Evolutionary conservation across 2,329 filamentous ascomycete genomes (phyloP), one percentile per base, ranked within the genome.

Genomic region (Parasarocladium wereldwijsianum): DNA sequence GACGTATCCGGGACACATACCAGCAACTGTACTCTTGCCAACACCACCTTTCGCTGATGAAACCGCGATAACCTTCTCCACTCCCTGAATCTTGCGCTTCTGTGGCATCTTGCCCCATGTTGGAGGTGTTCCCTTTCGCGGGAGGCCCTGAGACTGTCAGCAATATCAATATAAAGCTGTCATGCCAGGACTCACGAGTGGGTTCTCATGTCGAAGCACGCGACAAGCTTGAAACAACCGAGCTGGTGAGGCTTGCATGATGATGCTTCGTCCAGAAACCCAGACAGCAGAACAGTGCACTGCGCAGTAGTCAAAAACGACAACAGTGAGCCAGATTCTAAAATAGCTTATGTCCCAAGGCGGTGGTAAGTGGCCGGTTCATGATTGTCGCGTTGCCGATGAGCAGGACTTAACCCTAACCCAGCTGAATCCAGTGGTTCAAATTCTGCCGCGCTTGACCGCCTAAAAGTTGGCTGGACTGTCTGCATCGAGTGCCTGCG

Each of bases 1-100:
- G 20, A 26, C 3, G 4, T 7, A n/a, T 23, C 6, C 16, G 26
- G 8, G 21, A 21, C 20, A 51, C 55, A 31, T 45, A 82, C 82
- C 79, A 35, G 87, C 77, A 25, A 96, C 75, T 6, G 90, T 98
- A 42, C 84, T 93, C 51, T 98, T 98, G 2, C 90, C 90, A 1
- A 98, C 90, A n/a, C 90, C 90, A 3, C 90, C 90, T 49, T 98
- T 98, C 10, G 90, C 90, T 2, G 86, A 96, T 4, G 85, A 93
- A 10, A 98, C 83, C n/a, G 86, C 85, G 35, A 98, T 72, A n/a
- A 94, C 75, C 50, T 93, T 93, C 40, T 74, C 70, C 15, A 98
- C 87, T 49, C 86, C 75, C 16, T 70, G 68, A 41, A 98, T 93
- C 42, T 71, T 75, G 39, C 83, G 71, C 44, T 79, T 76, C 42